Evolutionary conservation across 1,284 basidiomycete species (phyloP).

Genomic region (Ceratobasidium sp.): DNA sequence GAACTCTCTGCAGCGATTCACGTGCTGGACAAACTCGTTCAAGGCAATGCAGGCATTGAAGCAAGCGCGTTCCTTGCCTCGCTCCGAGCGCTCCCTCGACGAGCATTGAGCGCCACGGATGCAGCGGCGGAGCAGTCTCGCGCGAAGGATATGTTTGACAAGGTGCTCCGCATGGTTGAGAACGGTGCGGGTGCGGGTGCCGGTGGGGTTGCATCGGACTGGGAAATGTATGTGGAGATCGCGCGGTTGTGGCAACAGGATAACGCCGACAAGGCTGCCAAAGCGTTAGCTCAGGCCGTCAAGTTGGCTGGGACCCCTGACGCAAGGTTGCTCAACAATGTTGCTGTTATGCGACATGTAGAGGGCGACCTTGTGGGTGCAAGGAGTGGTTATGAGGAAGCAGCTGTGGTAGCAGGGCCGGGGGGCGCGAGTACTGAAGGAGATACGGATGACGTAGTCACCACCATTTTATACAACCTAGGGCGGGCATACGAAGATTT

Average conservation of each 20-base stretch:
- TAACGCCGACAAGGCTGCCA: conserved; percentile 77
- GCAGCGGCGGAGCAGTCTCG: conserved; percentile 76
- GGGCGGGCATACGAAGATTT: conserved; percentile 89
- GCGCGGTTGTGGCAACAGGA: conserved; percentile 90
- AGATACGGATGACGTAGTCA: conserved; percentile 71
- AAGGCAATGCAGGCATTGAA: conserved; percentile 68
- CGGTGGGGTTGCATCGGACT: conserved; percentile 62
- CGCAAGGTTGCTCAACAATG: conserved; percentile 84
- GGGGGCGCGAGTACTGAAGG: conserved; percentile 61
- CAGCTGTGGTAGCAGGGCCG: conserved; percentile 70
- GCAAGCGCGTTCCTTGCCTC: conserved; percentile 91
- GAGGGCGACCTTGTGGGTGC: conserved; percentile 74
- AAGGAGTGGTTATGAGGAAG: conserved; percentile 73
- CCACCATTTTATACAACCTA: conserved; percentile 89
- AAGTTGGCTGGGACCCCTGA: conserved; percentile 68
- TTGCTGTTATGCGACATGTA: conserved; percentile 82
- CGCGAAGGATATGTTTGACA: conserved; percentile 86
- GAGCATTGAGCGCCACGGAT: conserved; percentile 82
- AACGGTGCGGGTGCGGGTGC: conserved; percentile 49
- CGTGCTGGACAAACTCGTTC: conserved; percentile 85
- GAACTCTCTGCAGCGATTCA: conserved; percentile 86
- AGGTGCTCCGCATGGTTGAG: conserved; percentile 76
- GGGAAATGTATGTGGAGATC: conserved; percentile 89
- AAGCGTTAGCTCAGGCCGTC: conserved; percentile 80
- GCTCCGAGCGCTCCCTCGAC: conserved; percentile 82